Evolutionary conservation across 768 basidiomycete species (phyloP).

Genomic region (Trametes punicea): DNA sequence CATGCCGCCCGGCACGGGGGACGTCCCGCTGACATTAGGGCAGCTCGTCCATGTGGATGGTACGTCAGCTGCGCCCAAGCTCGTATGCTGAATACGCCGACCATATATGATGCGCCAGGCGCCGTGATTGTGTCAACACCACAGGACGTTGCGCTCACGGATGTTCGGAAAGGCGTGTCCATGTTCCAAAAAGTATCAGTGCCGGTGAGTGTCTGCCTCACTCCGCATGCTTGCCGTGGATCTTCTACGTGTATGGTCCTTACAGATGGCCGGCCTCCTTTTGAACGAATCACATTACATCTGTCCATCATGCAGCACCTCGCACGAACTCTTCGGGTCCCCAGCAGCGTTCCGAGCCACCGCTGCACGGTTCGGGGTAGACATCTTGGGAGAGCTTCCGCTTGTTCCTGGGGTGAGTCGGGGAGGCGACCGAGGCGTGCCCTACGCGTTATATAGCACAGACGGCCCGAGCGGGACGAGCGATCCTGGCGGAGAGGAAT

Average conservation of each 20-base stretch:
- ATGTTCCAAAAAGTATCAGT: slow-evolving; percentile 90
- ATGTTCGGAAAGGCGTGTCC: slow-evolving; percentile 87
- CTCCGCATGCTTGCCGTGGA: neutral
- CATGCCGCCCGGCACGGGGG: slow-evolving; percentile 97
- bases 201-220: slow-evolving; percentile 53
- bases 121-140: slow-evolving; percentile 94
- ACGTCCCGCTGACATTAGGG: slow-evolving; percentile 88
- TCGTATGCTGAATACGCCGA: neutral
- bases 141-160: slow-evolving; percentile 88
- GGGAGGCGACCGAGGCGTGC: slow-evolving; percentile 67
- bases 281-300: slow-evolving; percentile 87
- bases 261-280: slow-evolving; percentile 78
- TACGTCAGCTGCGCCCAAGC: slow-evolving; percentile 35
- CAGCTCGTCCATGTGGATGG: slow-evolving; percentile 85
- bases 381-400: slow-evolving; percentile 78
- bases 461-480: neutral
- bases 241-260: neutral
- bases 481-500: slow-evolving; percentile 18
- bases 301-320: slow-evolving; percentile 66
- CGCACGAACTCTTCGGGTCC: slow-evolving; percentile 69
- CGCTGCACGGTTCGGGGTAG: slow-evolving; percentile 52
- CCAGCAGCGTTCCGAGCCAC: slow-evolving; percentile 59
- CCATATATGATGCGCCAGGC: slow-evolving; percentile 43
- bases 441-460: slow-evolving; percentile 37
- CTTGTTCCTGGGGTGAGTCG: slow-evolving; percentile 71